Evolutionary conservation across 1,139 yeast species (phyloP).

Genomic region (Ogataea hybrid): DNA sequence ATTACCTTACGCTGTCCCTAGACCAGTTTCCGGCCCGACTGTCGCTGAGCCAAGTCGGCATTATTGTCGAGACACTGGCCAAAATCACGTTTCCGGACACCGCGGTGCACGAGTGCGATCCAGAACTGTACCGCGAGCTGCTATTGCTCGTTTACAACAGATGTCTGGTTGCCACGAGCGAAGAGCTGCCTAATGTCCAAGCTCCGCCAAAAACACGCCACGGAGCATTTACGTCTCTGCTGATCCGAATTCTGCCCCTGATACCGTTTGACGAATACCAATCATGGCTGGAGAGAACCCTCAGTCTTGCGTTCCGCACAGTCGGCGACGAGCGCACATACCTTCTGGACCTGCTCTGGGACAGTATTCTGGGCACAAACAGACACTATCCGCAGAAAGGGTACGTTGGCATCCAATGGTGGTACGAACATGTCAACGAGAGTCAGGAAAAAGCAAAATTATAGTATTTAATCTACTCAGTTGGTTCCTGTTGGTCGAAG

Average conservation of each 20-base stretch:
- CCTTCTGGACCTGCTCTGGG: conserved; percentile 38
- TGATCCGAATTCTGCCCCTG: conserved; percentile 56
- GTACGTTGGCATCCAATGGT: conserved; percentile 65
- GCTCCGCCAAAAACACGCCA: conserved; percentile 44
- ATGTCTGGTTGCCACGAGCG: conserved; percentile 28
- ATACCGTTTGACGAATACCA: conserved; percentile 44
- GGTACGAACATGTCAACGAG: conserved; percentile 28
- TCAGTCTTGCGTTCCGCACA: conserved; percentile 36
- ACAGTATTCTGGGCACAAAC: conserved; percentile 38
- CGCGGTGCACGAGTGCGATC: conserved; percentile 31
- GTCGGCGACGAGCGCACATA: conserved; percentile 33
- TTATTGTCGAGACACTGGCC: conserved; percentile 60
- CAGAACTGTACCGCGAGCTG: conserved; percentile 36
- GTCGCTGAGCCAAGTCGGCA: conserved; percentile 54
- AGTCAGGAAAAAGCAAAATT: conserved; percentile 3
- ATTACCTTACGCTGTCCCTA: conserved; percentile 33
- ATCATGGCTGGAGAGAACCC: conserved; percentile 48
- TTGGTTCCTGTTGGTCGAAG: conserved; percentile 27
- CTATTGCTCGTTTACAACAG: conserved; percentile 42
- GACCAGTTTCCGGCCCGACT: conserved; percentile 57
- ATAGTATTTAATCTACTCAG: conserved; percentile 1
- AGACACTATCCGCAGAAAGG: conserved; percentile 58
- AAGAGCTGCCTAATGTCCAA: conserved; percentile 23
- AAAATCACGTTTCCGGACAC: conserved; percentile 48
- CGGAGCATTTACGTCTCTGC: conserved; percentile 48